Conservation (phyloP, 2,329 filamentous ascomycete genomes). For the Huntiella abstrusa region DNA sequence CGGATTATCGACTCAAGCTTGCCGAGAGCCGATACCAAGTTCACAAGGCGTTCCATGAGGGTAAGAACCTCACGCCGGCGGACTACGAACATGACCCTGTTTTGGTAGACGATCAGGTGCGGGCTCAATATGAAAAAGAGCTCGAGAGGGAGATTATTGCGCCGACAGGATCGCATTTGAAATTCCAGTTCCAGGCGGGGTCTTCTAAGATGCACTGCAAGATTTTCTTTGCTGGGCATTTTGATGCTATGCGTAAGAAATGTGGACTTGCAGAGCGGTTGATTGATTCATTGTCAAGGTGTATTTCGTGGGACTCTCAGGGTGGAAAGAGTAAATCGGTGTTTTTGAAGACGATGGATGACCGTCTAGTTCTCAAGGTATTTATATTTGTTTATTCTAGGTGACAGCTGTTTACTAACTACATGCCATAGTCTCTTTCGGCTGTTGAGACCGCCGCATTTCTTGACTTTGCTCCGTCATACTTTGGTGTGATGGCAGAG, state of each 20-base stretch:
- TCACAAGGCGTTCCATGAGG: slow-evolving; percentile 6
- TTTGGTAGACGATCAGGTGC: slow-evolving; percentile 19
- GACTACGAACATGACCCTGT: not conserved
- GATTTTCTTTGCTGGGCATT: slow-evolving; percentile 96
- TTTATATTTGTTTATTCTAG: slow-evolving; percentile 7
- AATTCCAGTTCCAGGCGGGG: slow-evolving; percentile 87
- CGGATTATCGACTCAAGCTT: slow-evolving; percentile 72
- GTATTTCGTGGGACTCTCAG: slow-evolving; percentile 94
- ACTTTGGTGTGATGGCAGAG: slow-evolving; percentile 94
- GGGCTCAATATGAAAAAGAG: slow-evolving; percentile 34
- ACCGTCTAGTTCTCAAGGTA: slow-evolving; percentile 74
- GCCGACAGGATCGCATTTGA: slow-evolving; percentile 76
- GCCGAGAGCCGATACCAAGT: slow-evolving; percentile 31
- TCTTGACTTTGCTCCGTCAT: slow-evolving; percentile 84
- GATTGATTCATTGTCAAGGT: slow-evolving; percentile 83
- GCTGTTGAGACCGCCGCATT: slow-evolving; percentile 87
- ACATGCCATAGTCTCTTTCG: slow-evolving; percentile 48
- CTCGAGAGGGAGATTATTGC: slow-evolving; percentile 74
- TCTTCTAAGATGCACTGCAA: slow-evolving; percentile 95
- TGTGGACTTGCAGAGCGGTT: slow-evolving; percentile 88
- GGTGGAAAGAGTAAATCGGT: slow-evolving; percentile 96
- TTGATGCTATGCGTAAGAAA: slow-evolving; percentile 81
- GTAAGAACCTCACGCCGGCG: not conserved
- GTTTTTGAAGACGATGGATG: slow-evolving; percentile 90
- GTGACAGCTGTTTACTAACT: not conserved